Evolutionary conservation across 2,329 filamentous ascomycete species (phyloP), one percentile per base, ranked within the genome.

Genomic region (Sporothrix schenckii): DNA sequence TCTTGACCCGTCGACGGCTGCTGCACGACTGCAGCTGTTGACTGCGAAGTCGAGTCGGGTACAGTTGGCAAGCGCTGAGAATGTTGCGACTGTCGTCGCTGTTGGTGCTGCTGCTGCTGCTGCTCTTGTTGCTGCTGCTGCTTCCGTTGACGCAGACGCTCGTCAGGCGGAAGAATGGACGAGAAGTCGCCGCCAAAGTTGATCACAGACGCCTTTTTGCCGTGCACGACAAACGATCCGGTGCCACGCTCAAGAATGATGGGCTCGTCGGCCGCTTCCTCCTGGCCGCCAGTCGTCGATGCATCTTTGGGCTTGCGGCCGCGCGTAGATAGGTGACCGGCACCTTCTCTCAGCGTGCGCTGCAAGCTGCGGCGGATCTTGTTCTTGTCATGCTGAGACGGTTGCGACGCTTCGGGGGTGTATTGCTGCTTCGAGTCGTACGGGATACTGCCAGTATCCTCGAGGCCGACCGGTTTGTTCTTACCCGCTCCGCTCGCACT

Each of bases 201-300:
- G 75, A 99, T 92, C 70, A 99, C 92, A 0, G 93, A 97, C 2
- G 95, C 95, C 80, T 99, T 98, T 83, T 98, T 99, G 72, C 95
- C 94, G 77, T 99, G 95, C 4, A 99, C 90, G 4, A 95, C 97
- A 79, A 99, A 99, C 76, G 92, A 97, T 5, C 93, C 93, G 14
- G 92, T 88, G 14, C 91, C 91, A 63, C 95, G 89, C 7, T 91
- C 84, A 14, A 99, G 84, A 13, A 91, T 89, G 74, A 92, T 91
- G 50, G 77, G 72, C 77, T 91, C 82, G 81, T 86, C 76, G 73
- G 79, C 30, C 7, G 56, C 68, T 10, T 72, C 69, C 10, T 72
- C 69, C 5, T 30, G 41, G 1, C 41, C 66, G n/a, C 65, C 47
- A 4, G 14, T 34, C 2, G 24, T 52, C 19, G 49, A 27, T 2